These are phyloP conservation scores for Manihot esculenta DNA, from an alignment of 441 rosid genomes.

Conservation along the genomic window DNA sequence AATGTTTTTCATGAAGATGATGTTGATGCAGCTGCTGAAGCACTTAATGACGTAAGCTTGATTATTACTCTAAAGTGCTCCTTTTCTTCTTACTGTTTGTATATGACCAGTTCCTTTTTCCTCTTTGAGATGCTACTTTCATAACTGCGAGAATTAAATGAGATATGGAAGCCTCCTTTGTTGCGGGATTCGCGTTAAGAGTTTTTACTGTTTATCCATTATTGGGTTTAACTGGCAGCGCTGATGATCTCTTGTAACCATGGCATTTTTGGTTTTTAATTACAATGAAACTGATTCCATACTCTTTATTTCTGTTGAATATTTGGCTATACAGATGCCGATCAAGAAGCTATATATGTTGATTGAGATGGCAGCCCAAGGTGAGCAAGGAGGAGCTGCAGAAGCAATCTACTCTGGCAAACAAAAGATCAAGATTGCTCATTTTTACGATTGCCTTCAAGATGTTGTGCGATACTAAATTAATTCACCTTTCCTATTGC, in stretches of 20 bases:
- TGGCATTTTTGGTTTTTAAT: neutral
- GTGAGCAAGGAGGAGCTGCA: slow-evolving; percentile 68
- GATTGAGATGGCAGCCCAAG: slow-evolving; percentile 93
- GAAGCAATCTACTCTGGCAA: slow-evolving; percentile 64
- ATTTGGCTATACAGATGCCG: slow-evolving; percentile 50
- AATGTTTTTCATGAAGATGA: slow-evolving; percentile 77
- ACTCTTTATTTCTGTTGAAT: neutral
- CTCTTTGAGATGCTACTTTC: neutral
- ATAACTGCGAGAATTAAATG: neutral
- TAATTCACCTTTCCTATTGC: neutral
- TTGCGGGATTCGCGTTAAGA: too few species aligned
- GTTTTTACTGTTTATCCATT: neutral
- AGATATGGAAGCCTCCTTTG: too few species aligned
- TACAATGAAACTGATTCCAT: too few species aligned
- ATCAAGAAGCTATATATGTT: slow-evolving; percentile 86
- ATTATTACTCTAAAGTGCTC: neutral
- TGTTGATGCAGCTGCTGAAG: slow-evolving; percentile 68
- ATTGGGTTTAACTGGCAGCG: neutral
- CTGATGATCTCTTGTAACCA: neutral
- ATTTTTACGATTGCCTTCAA: slow-evolving; percentile 73
- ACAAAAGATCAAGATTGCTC: slow-evolving; percentile 62
- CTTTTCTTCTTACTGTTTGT: neutral
- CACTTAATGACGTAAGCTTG: slow-evolving; percentile 70
- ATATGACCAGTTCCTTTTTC: too few species aligned
- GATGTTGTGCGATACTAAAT: slow-evolving; percentile 60